phyloP scores from a whole-genome alignment of 108 stramenopile genomes.

The Discostella stelligeroides region DNA sequence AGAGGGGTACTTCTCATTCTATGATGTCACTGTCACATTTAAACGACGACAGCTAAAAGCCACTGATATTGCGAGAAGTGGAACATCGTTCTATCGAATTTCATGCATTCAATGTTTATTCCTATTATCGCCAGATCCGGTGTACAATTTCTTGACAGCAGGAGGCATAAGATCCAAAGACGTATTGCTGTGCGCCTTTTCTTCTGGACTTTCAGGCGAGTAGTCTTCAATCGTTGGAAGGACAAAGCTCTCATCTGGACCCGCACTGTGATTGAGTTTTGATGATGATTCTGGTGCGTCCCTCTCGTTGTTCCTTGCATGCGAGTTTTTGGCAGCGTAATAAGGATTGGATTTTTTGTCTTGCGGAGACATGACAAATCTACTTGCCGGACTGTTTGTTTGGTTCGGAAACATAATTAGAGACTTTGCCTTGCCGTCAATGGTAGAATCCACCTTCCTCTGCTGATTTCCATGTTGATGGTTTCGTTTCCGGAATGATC shows the following conservation, averaged over 20 bases:
- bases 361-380: slow-evolving; percentile 50
- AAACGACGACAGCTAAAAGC: neutral
- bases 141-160: slow-evolving; percentile 24
- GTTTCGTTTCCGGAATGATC: slow-evolving; percentile 25
- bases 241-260: slow-evolving; percentile 51
- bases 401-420: slow-evolving; percentile 50
- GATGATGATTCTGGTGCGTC: slow-evolving; percentile 12
- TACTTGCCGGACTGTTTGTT: slow-evolving; percentile 44
- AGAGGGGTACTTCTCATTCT: neutral
- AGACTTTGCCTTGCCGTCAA: slow-evolving; percentile 44
- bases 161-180: slow-evolving; percentile 29
- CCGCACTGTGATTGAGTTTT: slow-evolving; percentile 38
- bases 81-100: neutral
- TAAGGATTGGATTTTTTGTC: slow-evolving; percentile 35
- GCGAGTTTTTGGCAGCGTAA: slow-evolving; percentile 21
- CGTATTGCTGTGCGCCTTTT: slow-evolving; percentile 11
- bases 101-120: slow-evolving; percentile 10
- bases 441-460: slow-evolving; percentile 4
- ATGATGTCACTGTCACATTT: slow-evolving; percentile 1
- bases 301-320: neutral
- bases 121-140: slow-evolving; percentile 8
- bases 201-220: slow-evolving; percentile 28
- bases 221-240: slow-evolving; percentile 48
- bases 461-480: slow-evolving; percentile 18
- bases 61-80: no score